Percentiles rank a stretch among this genome's conserved stretches.
Evolutionary conservation across 176 grass and related monocot genomes (phyloP).

Genomic region (Cenchrus americanus): DNA sequence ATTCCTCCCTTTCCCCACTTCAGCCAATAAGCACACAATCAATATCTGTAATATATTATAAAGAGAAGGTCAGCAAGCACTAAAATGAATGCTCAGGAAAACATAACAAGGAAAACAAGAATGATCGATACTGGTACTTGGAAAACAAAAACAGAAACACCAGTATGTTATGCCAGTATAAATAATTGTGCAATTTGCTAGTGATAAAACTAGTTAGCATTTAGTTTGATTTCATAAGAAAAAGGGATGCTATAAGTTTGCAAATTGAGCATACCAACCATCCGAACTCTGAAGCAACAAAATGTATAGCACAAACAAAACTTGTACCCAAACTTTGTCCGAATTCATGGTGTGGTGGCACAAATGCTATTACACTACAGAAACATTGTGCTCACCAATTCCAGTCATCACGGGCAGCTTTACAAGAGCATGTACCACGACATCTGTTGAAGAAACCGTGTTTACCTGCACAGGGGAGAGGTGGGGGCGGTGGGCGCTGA

Average conservation of each 20-base stretch:
- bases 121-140: background rate
- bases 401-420: background rate
- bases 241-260: background rate
- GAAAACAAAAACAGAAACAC: conserved; percentile 9
- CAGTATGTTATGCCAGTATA: background rate
- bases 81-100: conserved; percentile 12
- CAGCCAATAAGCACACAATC: conserved; percentile 72
- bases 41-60: conserved; percentile 55
- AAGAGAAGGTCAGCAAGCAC: conserved; percentile 29
- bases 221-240: conserved; percentile 18
- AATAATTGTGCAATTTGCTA: background rate
- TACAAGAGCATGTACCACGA: background rate
- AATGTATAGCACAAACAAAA: background rate
- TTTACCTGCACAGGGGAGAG: conserved; percentile 69
- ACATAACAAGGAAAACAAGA: background rate
- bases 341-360: background rate
- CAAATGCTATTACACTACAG: background rate
- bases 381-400: background rate
- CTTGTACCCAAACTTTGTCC: background rate
- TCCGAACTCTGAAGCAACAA: background rate
- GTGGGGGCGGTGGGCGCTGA: conserved; percentile 30
- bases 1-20: conserved; percentile 73
- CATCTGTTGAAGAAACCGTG: background rate
- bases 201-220: background rate
- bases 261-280: conserved; percentile 1